A percentile compares a stretch with the other conserved stretches of the same genome.
phyloP scores from a whole-genome alignment of 352 stramenopile species.

The Globisporangium sylvaticum region DNA sequence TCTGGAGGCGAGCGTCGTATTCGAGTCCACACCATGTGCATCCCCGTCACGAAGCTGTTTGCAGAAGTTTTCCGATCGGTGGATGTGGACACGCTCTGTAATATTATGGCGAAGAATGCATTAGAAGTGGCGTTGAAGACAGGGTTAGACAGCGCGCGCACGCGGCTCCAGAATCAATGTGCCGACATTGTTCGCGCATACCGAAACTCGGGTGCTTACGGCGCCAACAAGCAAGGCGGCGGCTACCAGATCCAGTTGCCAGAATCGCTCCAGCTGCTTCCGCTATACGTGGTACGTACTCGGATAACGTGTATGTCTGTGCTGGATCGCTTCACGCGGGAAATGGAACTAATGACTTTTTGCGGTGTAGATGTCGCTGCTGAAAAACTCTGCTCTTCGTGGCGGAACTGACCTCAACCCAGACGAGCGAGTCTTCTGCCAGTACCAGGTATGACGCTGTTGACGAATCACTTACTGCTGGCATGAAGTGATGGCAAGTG shows the following conservation, averaged over 20 bases:
- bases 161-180: slow-evolving; percentile 89
- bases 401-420: slow-evolving; percentile 95
- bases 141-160: slow-evolving; percentile 92
- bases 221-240: slow-evolving; percentile 55
- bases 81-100: slow-evolving; percentile 92
- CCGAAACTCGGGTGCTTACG: slow-evolving; percentile 74
- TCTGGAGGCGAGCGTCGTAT: slow-evolving; percentile 96
- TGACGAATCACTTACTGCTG: slow-evolving; percentile 8
- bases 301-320: slow-evolving; percentile 1
- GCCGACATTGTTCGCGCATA: slow-evolving; percentile 93
- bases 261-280: slow-evolving; percentile 92
- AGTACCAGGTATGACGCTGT: slow-evolving; percentile 65
- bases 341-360: neutral
- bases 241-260: slow-evolving; percentile 83
- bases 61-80: slow-evolving; percentile 91
- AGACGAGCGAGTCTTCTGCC: slow-evolving; percentile 93
- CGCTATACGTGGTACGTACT: slow-evolving; percentile 90
- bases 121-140: slow-evolving; percentile 93
- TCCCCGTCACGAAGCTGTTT: slow-evolving; percentile 89
- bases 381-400: slow-evolving; percentile 97
- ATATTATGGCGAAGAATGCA: slow-evolving; percentile 94
- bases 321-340: neutral
- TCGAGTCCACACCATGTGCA: slow-evolving; percentile 95
- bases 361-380: slow-evolving; percentile 87
- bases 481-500: too few species aligned